Conservation (phyloP, 1,284 basidiomycete genomes). For the Athelia sp. region DNA sequence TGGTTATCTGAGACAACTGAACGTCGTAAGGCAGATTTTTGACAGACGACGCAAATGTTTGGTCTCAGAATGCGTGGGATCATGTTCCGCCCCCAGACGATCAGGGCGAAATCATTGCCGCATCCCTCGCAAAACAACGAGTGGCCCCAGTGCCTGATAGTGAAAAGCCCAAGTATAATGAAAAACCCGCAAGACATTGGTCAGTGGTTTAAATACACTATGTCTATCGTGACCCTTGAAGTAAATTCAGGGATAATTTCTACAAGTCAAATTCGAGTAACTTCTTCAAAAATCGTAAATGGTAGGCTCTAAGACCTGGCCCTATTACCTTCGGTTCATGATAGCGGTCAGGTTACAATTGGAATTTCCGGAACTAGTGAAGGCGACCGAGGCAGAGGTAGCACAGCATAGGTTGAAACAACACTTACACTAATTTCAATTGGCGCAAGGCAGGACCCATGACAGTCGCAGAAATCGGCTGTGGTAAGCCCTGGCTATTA, state of each 20-base stretch:
- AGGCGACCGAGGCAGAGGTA: conserved; percentile 66
- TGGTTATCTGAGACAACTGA: background rate
- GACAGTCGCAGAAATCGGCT: conserved; percentile 80
- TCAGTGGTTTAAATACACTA: conserved; percentile 19
- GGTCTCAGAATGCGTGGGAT: conserved; percentile 83
- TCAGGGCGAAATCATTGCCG: conserved; percentile 63
- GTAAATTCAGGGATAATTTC: conserved; percentile 70
- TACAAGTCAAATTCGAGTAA: conserved; percentile 81
- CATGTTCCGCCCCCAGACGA: conserved; percentile 82
- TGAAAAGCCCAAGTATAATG: conserved; percentile 68
- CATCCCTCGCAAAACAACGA: conserved; percentile 66
- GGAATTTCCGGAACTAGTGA: conserved; percentile 85
- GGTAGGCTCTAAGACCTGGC: conserved; percentile 33
- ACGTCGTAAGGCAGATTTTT: conserved; percentile 44
- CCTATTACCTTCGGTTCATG: too few species aligned
- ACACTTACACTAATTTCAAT: conserved; percentile 4
- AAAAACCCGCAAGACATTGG: conserved; percentile 72
- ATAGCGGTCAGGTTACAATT: conserved; percentile 65
- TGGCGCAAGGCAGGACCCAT: conserved; percentile 64
- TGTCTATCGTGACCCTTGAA: background rate
- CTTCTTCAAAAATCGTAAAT: conserved; percentile 92
- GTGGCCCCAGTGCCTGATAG: conserved; percentile 62
- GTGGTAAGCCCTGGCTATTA: conserved; percentile 46
- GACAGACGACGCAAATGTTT: conserved; percentile 58
- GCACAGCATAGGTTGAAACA: background rate